Percentiles rank a stretch among this genome's conserved stretches.
phyloP scores from a whole-genome alignment of 331 rosid species.

The Arachis monticola region DNA sequence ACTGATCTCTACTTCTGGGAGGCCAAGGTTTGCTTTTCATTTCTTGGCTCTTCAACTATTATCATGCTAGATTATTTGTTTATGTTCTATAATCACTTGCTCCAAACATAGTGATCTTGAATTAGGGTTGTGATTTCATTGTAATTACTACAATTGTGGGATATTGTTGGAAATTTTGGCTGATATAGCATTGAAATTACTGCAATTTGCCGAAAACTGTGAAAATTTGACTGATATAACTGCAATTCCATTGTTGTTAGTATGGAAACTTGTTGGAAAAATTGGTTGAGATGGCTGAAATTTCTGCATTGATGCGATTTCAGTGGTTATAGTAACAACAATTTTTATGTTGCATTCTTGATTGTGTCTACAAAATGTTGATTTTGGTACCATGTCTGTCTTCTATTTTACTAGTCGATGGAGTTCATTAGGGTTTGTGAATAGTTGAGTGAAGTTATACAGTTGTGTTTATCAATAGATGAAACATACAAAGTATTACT shows the following conservation, averaged over 20 bases:
- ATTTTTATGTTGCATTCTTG: background rate
- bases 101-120: background rate
- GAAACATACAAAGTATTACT: background rate
- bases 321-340: background rate
- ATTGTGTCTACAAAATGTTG: background rate
- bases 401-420: background rate
- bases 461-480: background rate
- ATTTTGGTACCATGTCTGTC: background rate
- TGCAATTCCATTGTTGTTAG: no score
- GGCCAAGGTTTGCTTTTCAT: constrained; percentile 38
- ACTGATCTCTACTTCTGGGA: constrained; percentile 56
- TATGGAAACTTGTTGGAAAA: no score
- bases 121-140: no score
- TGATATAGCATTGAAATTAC: no score
- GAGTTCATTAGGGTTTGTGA: background rate
- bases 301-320: no score
- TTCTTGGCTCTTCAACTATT: background rate
- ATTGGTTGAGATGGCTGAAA: no score
- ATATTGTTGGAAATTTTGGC: no score
- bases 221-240: no score
- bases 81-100: background rate
- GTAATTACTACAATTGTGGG: no score
- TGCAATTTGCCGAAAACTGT: no score
- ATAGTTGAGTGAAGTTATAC: background rate
- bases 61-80: background rate